Base-by-base conservation (phyloP, 176 grass and related monocot genomes). In the barley (Hordeum vulgare) region DNA sequence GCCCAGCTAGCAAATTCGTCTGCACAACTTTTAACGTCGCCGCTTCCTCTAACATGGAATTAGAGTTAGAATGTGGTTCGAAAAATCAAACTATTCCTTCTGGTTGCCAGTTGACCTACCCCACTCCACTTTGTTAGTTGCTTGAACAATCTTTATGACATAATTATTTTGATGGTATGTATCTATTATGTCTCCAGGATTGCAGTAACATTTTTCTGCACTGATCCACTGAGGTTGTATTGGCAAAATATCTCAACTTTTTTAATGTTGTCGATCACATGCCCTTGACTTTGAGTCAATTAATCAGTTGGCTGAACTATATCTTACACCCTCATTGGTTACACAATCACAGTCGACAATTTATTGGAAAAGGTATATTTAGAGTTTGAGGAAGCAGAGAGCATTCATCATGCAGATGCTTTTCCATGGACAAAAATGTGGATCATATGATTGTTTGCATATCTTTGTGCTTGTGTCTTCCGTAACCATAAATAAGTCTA, bases 391-490 rank as follows among this genome's bases (percentile, higher is more conserved):
- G 4, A 74, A 33, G 71, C 31, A 53, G 8, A 74, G 44, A 53
- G 26, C 71, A 29, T 74, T 49, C 25, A 49, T 74, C 41, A 51
- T 20, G 42, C 25, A 74, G 9, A 53, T 74, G 71, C 71, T 74
- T 53, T 74, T 26, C 41, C 42, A 74, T 72, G 69, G 69, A 71
- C 40, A 53, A 31, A 74, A 74, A 74, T 49, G 44, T 11, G 44
- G 71, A 74, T 53, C 71, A 51, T 51, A 72, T 53, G 71, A 74
- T 74, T 74, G 44, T 74, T 74, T 53, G 44, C 44, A 51, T 74
- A 44, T 20, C 71, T 51, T 31, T 51, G 71, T 74, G 44, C 26
- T 53, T 74, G 26, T 29, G 14, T 74, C 44, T 53, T 53, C 1
- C 15, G 7, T 81, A 47, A 74, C 1, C 15, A 4, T 81, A 47